Conservation (phyloP, 2,329 filamentous ascomycete species). For the Leptoxyphium fumago region DNA sequence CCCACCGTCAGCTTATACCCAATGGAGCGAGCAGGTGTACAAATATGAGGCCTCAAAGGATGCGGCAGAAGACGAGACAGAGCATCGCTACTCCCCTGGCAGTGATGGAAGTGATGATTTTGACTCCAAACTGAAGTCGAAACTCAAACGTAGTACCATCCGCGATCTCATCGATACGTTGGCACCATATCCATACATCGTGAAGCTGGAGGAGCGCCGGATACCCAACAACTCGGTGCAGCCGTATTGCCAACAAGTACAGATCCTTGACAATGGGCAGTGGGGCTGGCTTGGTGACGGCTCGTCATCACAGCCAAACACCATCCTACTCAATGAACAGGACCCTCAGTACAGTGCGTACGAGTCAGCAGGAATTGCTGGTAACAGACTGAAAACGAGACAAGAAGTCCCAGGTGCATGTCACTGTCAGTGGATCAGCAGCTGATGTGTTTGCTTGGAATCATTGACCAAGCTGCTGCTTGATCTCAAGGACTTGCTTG, state of each 20-base stretch:
- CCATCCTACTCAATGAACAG: constrained; percentile 25
- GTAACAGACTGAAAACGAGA: constrained; percentile 6
- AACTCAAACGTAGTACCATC: not conserved
- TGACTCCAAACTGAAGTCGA: constrained; percentile 2
- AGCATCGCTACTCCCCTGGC: constrained; percentile 1
- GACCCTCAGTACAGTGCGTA: constrained; percentile 21
- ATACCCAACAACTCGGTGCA: constrained; percentile 27
- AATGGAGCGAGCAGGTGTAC: constrained; percentile 3
- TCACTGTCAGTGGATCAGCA: constrained; percentile 24
- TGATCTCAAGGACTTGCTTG: too few relatives aligned
- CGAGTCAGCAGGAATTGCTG: constrained; percentile 7
- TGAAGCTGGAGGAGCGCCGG: constrained; percentile 54
- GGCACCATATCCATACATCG: constrained; percentile 33
- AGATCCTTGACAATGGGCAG: constrained; percentile 38
- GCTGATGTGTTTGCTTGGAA: not conserved
- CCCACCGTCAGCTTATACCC: constrained; percentile 2
- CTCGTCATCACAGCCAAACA: constrained; percentile 1
- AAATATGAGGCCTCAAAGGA: constrained; percentile 1
- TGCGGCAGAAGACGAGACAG: constrained; percentile 4
- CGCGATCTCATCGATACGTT: constrained; percentile 2
- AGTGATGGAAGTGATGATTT: constrained; percentile 2
- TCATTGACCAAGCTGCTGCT: too few relatives aligned
- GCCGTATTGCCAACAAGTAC: constrained; percentile 52
- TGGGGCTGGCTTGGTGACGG: constrained; percentile 14
- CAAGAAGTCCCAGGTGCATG: constrained; percentile 13